Evolutionary conservation across 1,284 basidiomycete genomes (phyloP).

Genomic region (Ustilago tritici): DNA sequence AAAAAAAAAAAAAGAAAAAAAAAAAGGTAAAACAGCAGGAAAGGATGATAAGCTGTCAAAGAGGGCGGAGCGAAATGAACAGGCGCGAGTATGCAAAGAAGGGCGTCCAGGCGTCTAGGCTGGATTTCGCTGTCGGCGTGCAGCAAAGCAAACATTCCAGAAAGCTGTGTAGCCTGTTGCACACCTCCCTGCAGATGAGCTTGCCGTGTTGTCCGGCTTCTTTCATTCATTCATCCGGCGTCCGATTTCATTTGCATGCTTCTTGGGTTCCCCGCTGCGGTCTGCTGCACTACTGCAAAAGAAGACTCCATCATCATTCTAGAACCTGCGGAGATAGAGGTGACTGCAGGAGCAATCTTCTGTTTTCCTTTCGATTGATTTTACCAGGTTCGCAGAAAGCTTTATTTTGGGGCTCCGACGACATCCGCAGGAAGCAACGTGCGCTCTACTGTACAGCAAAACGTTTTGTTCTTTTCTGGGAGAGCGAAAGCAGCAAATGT

Average conservation of each 20-base stretch:
- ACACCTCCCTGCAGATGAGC: too few relatives aligned
- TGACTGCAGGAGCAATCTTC: too few relatives aligned
- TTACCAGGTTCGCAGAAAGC: not conserved
- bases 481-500: not conserved
- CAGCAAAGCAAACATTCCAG: constrained; percentile 14
- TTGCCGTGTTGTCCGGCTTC: not conserved
- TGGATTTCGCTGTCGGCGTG: constrained; percentile 1
- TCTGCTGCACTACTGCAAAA: not conserved
- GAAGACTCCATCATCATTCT: not conserved
- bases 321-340: too few relatives aligned
- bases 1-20: not conserved
- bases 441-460: not conserved
- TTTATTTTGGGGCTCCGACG: constrained; percentile 5
- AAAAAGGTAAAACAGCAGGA: not conserved
- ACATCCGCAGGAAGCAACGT: not conserved
- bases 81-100: not conserved
- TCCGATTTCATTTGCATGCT: too few relatives aligned
- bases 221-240: not conserved
- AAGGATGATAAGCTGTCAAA: not conserved
- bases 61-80: constrained; percentile 4
- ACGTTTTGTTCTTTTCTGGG: not conserved
- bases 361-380: too few relatives aligned
- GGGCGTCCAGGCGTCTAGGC: not conserved
- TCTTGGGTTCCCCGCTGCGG: not conserved
- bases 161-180: not conserved